Conservation (phyloP, 441 rosid genomes). For the Populus hybrid region DNA sequence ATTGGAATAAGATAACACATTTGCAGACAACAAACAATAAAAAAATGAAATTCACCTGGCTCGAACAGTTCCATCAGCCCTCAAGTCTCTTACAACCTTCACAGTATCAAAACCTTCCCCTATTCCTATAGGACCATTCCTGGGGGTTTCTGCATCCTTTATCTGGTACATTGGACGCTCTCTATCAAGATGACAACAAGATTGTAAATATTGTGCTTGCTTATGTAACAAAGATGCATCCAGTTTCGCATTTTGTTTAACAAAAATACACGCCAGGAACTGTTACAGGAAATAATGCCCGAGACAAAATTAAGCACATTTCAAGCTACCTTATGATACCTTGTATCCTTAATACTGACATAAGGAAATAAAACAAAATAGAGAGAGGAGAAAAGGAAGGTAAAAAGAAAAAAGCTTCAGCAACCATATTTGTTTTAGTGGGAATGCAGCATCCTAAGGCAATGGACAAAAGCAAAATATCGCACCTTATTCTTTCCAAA, state of each 20-base stretch:
- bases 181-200: conserved; percentile 39
- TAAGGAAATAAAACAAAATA: neutral
- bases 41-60: conserved; percentile 55
- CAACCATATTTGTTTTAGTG: neutral
- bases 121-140: conserved; percentile 41
- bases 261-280: neutral
- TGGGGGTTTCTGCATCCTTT: conserved; percentile 57
- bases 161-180: conserved; percentile 87
- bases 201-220: conserved; percentile 18
- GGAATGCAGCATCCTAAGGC: neutral
- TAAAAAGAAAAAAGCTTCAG: neutral
- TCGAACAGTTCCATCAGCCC: conserved; percentile 61
- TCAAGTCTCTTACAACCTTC: conserved; percentile 67
- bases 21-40: conserved; percentile 17
- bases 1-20: conserved; percentile 12
- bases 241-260: conserved; percentile 9
- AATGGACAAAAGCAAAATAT: conserved; percentile 17
- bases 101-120: conserved; percentile 71
- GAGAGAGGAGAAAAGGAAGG: neutral
- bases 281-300: neutral
- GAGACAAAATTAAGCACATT: neutral
- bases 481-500: conserved; percentile 90
- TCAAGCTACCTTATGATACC: conserved; percentile 1
- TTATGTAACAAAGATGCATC: conserved; percentile 3
- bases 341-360: neutral